A percentile compares a stretch with the other conserved stretches of the same genome.
Evolutionary conservation across 192 early-diverging fungal genomes (phyloP).

Genomic region (Backusella mclennaniae): DNA sequence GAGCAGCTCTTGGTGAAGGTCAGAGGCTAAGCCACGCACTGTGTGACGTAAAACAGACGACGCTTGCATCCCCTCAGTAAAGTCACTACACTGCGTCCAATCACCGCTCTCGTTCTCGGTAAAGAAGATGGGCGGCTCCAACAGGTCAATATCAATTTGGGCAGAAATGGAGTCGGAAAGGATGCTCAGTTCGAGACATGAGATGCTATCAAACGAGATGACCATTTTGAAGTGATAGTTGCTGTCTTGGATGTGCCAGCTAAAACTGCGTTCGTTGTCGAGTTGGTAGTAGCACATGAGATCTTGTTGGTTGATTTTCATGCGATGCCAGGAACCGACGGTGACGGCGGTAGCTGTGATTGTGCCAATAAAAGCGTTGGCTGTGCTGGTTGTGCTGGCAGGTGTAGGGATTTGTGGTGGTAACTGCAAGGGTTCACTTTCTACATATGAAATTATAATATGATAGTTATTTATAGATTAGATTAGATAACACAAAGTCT

Average conservation of each 20-base stretch:
- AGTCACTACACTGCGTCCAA: constrained; percentile 66
- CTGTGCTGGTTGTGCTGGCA: background rate
- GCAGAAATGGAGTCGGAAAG: constrained; percentile 44
- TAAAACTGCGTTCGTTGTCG: constrained; percentile 39
- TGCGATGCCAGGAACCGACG: constrained; percentile 66
- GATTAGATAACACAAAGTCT: background rate
- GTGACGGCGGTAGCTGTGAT: constrained; percentile 54
- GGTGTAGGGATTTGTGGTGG: background rate
- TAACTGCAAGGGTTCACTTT: constrained; percentile 7
- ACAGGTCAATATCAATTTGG: constrained; percentile 52
- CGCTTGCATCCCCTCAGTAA: constrained; percentile 66
- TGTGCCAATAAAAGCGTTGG: background rate
- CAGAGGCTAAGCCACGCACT: constrained; percentile 43
- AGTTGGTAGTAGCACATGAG: constrained; percentile 56
- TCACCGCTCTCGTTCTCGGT: constrained; percentile 44
- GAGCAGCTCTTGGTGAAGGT: constrained; percentile 26
- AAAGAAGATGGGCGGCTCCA: constrained; percentile 55
- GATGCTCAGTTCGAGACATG: constrained; percentile 42
- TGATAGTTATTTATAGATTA: background rate
- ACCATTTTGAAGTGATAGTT: constrained; percentile 60
- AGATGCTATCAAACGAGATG: constrained; percentile 50
- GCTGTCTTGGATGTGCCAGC: constrained; percentile 59
- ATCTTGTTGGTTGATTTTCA: constrained; percentile 51
- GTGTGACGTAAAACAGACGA: constrained; percentile 48
- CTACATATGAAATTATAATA: background rate